Conservation (phyloP, 164 flowering plant species). For the Vitis vinifera region DNA sequence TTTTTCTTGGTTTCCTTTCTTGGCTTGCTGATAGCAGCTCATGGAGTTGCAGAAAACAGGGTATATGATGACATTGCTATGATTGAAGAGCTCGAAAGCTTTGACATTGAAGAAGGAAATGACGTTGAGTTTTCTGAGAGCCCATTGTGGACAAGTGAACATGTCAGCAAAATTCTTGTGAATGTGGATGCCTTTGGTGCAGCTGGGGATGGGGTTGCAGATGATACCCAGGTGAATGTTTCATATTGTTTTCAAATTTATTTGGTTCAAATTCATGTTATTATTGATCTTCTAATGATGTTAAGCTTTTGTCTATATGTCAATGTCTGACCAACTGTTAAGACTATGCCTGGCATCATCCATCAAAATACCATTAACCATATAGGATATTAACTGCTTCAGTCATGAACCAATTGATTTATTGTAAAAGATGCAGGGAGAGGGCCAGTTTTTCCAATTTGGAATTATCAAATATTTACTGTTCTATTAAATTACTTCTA, state of each 20-base stretch:
- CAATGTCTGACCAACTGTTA: too few relatives aligned
- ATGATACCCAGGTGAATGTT: conserved; percentile 78
- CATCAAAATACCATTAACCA: not conserved
- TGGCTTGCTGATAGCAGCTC: conserved; percentile 34
- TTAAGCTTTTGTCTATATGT: too few relatives aligned
- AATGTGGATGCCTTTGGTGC: conserved; percentile 92
- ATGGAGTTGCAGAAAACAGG: conserved; percentile 36
- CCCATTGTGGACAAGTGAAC: conserved; percentile 41
- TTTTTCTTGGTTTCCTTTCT: conserved; percentile 45
- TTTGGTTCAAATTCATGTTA: not conserved
- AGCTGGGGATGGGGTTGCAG: conserved; percentile 86
- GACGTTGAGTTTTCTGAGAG: conserved; percentile 34
- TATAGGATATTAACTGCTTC: not conserved
- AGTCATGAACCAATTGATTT: not conserved
- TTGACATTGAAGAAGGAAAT: conserved; percentile 44
- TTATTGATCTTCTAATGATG: too few relatives aligned
- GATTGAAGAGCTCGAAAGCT: conserved; percentile 40
- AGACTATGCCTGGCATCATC: not conserved
- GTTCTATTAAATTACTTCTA: not conserved
- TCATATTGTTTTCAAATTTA: not conserved
- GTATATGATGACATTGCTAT: conserved; percentile 17
- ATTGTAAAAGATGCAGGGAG: not conserved
- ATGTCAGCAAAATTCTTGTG: conserved; percentile 53
- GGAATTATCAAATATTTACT: not conserved
- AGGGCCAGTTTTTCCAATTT: not conserved